These are phyloP conservation scores for Candida tallmaniae DNA, from an alignment of 805 yeast genomes.

Conservation along the genomic window DNA sequence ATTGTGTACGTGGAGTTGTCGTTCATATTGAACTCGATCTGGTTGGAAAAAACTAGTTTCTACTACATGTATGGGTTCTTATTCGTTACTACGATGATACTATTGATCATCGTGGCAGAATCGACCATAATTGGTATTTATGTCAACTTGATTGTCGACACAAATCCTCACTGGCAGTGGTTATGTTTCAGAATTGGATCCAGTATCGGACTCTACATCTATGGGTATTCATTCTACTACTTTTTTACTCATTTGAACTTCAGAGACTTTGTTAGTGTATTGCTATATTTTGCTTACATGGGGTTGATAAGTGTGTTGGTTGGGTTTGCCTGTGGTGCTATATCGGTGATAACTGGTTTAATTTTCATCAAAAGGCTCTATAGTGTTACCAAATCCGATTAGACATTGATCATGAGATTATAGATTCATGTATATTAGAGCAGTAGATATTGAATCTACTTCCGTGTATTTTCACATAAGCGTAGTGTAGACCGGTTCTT, in stretches of 20 bases:
- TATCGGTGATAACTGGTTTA: slow-evolving; percentile 65
- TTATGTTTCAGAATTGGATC: slow-evolving; percentile 63
- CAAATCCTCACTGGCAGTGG: slow-evolving; percentile 79
- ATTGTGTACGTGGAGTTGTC: slow-evolving; percentile 76
- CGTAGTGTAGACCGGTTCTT: too few relatives aligned
- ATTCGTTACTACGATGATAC: slow-evolving; percentile 53
- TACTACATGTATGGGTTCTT: slow-evolving; percentile 80
- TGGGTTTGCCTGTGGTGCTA: slow-evolving; percentile 70
- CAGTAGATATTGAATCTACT: neutral
- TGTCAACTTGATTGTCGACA: slow-evolving; percentile 49
- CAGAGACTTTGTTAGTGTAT: slow-evolving; percentile 59
- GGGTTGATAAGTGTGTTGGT: slow-evolving; percentile 56
- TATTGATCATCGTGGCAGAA: slow-evolving; percentile 63
- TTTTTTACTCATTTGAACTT: slow-evolving; percentile 53
- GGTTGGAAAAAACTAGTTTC: slow-evolving; percentile 76
- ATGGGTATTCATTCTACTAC: slow-evolving; percentile 64
- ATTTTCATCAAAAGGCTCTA: slow-evolving; percentile 61
- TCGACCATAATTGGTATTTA: slow-evolving; percentile 68
- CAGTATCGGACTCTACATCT: slow-evolving; percentile 69
- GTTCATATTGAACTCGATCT: slow-evolving; percentile 67
- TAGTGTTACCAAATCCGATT: slow-evolving; percentile 54
- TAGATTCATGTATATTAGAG: neutral
- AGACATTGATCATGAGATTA: slow-evolving; percentile 8
- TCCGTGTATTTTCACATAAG: neutral
- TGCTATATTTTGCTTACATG: slow-evolving; percentile 71